Percentiles rank a stretch among this genome's conserved stretches.
phyloP scores from a whole-genome alignment of 805 yeast species.

The Spathaspora passalidarum region DNA sequence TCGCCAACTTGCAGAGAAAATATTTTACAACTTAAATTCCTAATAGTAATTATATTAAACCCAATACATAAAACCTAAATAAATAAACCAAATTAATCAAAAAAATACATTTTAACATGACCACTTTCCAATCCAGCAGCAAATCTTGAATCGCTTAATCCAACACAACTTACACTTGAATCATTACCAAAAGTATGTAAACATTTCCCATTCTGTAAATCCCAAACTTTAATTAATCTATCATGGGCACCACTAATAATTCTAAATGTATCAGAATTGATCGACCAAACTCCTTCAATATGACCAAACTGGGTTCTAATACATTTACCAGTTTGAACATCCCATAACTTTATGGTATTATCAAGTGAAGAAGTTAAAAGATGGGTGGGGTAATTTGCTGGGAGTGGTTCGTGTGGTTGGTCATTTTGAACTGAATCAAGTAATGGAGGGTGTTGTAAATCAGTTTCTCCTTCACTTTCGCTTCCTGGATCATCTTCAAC shows the following conservation, averaged over 20 bases:
- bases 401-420: conserved; percentile 8
- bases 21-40: too few species aligned
- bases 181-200: conserved; percentile 88
- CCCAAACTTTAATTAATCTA: conserved; percentile 89
- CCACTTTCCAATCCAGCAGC: conserved; percentile 92
- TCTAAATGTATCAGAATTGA: conserved; percentile 93
- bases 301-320: conserved; percentile 95
- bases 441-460: neutral
- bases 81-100: conserved; percentile 42
- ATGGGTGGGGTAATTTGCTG: conserved; percentile 61
- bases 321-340: conserved; percentile 80
- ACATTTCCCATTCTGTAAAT: conserved; percentile 89
- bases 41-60: neutral
- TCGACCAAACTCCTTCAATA: conserved; percentile 97
- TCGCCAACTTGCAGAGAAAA: too few species aligned
- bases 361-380: conserved; percentile 84
- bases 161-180: conserved; percentile 61
- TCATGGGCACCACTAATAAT: conserved; percentile 95
- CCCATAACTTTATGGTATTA: conserved; percentile 93
- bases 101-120: conserved; percentile 76
- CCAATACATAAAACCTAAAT: conserved; percentile 1
- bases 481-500: conserved; percentile 45
- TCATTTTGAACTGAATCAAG: neutral
- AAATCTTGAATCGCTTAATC: conserved; percentile 82
- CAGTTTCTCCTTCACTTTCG: conserved; percentile 24